Conservation (phyloP, 1,139 yeast genomes). For the Suhomyces chickasaworum region DNA sequence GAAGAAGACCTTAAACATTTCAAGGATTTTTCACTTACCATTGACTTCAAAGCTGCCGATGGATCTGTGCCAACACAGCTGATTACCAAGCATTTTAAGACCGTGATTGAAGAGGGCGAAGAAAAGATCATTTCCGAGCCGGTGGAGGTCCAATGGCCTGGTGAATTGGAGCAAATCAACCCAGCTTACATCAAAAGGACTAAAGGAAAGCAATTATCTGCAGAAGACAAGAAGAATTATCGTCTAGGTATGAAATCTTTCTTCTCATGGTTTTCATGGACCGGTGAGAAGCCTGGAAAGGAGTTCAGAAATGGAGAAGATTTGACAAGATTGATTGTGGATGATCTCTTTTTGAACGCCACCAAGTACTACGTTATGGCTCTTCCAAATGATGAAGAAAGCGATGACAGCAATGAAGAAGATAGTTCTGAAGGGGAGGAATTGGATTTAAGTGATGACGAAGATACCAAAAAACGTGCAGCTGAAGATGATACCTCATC, state of each 20-base stretch:
- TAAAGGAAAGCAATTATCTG: slow-evolving; percentile 33
- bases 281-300: slow-evolving; percentile 70
- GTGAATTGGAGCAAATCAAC: slow-evolving; percentile 51
- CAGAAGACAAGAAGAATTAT: slow-evolving; percentile 60
- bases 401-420: slow-evolving; percentile 44
- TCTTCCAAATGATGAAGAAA: slow-evolving; percentile 56
- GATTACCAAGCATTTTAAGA: slow-evolving; percentile 55
- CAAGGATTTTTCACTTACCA: slow-evolving; percentile 57
- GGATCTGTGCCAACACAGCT: slow-evolving; percentile 51
- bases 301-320: slow-evolving; percentile 76
- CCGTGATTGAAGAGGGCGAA: slow-evolving; percentile 49
- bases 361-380: slow-evolving; percentile 74
- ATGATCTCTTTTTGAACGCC: slow-evolving; percentile 71
- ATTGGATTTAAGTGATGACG: slow-evolving; percentile 55
- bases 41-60: slow-evolving; percentile 45
- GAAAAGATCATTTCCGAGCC: slow-evolving; percentile 54
- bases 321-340: slow-evolving; percentile 60
- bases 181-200: slow-evolving; percentile 49
- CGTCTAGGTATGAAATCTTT: slow-evolving; percentile 72
- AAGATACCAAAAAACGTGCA: slow-evolving; percentile 22
- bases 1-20: slow-evolving; percentile 33
- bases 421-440: slow-evolving; percentile 59
- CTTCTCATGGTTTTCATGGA: slow-evolving; percentile 76
- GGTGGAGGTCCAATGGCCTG: slow-evolving; percentile 62
- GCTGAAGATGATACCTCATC: slow-evolving; percentile 2